Evolutionary conservation across 352 stramenopile species (phyloP).

Genomic region (Globisporangium alternatum): DNA sequence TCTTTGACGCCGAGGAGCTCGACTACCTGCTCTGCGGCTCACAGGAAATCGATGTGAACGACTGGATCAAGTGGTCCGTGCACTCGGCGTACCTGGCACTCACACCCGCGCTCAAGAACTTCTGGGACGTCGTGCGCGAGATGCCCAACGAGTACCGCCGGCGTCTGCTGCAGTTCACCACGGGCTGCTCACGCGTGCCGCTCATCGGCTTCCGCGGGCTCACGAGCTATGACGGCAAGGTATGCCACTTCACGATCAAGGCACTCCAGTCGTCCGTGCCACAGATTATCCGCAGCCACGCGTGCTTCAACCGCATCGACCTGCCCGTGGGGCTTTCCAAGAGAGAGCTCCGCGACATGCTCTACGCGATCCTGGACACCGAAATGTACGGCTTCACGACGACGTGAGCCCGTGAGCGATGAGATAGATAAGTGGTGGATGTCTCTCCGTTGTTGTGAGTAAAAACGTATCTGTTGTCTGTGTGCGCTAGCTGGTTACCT

Average conservation of each 20-base stretch:
- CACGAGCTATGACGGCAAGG: slow-evolving; percentile 76
- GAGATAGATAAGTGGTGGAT: background rate
- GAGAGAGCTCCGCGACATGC: slow-evolving; percentile 67
- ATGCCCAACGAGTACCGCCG: slow-evolving; percentile 78
- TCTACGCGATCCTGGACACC: slow-evolving; percentile 60
- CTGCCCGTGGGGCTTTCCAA: slow-evolving; percentile 92
- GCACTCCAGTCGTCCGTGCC: slow-evolving; percentile 38
- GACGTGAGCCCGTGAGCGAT: slow-evolving; percentile 22
- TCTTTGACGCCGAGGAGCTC: slow-evolving; percentile 97
- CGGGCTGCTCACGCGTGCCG: slow-evolving; percentile 74
- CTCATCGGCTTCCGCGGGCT: slow-evolving; percentile 66
- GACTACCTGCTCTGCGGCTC: slow-evolving; percentile 95
- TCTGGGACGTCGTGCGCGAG: slow-evolving; percentile 86
- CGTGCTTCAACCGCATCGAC: slow-evolving; percentile 91
- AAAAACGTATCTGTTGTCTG: background rate
- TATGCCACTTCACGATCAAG: slow-evolving; percentile 78
- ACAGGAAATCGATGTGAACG: slow-evolving; percentile 91
- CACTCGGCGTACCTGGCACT: slow-evolving; percentile 35
- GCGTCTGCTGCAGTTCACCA: slow-evolving; percentile 77
- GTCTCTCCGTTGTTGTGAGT: background rate
- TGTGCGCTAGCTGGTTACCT: background rate
- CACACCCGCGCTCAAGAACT: slow-evolving; percentile 35
- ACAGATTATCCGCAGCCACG: slow-evolving; percentile 71
- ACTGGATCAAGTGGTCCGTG: slow-evolving; percentile 90
- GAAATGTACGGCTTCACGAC: slow-evolving; percentile 75